A percentile compares a stretch with the other conserved stretches of the same genome.
phyloP scores from a whole-genome alignment of 129 eudicot species.

The Cynara cardunculus region DNA sequence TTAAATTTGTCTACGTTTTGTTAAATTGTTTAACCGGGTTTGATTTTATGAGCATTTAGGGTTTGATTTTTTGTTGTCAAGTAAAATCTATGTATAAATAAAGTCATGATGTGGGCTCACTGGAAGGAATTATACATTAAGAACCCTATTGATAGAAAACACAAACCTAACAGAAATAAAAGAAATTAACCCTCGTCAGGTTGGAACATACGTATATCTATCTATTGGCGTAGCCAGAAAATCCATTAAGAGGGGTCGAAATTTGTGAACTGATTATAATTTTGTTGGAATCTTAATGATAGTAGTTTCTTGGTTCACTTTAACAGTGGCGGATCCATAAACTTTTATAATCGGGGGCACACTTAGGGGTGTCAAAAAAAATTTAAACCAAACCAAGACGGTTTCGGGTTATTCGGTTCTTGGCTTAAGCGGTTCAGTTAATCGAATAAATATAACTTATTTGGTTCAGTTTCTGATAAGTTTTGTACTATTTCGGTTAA shows the following conservation, averaged over 20 bases:
- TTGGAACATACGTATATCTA: background rate
- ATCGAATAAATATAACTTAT: too few relatives aligned
- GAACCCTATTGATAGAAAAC: background rate
- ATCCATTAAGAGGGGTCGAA: background rate
- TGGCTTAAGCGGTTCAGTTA: too few relatives aligned
- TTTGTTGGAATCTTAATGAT: background rate
- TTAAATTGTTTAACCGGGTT: background rate
- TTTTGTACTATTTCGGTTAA: too few relatives aligned
- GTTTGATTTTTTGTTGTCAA: background rate
- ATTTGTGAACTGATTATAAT: background rate
- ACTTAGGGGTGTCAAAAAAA: too few relatives aligned
- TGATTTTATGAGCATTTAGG: constrained; percentile 13
- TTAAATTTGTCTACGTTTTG: background rate
- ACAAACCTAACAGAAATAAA: background rate
- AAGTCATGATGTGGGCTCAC: background rate
- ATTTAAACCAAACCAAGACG: too few relatives aligned
- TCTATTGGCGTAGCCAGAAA: too few relatives aligned
- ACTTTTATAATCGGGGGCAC: too few relatives aligned
- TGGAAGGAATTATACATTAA: background rate
- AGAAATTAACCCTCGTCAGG: background rate
- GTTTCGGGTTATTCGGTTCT: too few relatives aligned
- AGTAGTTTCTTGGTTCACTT: background rate
- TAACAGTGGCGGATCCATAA: background rate
- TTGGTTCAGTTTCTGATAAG: too few relatives aligned
- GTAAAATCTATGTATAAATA: background rate